phyloP scores from a whole-genome alignment of 768 basidiomycete species.

The Lentinula guzmanii region DNA sequence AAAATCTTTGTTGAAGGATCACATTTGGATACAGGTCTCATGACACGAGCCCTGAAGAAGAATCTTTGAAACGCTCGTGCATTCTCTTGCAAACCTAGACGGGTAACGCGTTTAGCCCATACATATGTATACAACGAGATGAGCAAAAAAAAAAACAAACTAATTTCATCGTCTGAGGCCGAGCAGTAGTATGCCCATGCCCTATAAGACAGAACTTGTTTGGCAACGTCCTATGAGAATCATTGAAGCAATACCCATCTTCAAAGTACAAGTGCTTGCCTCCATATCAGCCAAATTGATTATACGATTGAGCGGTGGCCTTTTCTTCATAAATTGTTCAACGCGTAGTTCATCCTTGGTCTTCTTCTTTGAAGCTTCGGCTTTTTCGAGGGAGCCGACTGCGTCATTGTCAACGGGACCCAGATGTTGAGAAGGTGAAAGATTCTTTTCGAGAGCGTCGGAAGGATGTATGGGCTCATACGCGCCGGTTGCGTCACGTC shows the following conservation, averaged over 20 bases:
- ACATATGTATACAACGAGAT: background rate
- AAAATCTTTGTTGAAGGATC: slow-evolving; percentile 73
- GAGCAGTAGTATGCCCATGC: slow-evolving; percentile 84
- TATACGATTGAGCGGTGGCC: slow-evolving; percentile 64
- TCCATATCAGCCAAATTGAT: slow-evolving; percentile 81
- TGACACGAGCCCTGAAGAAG: slow-evolving; percentile 83
- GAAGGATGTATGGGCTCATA: slow-evolving; percentile 85
- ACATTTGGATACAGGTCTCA: slow-evolving; percentile 57
- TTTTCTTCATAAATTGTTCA: slow-evolving; percentile 49
- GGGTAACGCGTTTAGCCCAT: slow-evolving; percentile 14
- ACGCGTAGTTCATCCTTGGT: slow-evolving; percentile 71
- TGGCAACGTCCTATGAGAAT: slow-evolving; percentile 55
- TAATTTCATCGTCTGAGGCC: slow-evolving; percentile 78
- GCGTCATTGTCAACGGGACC: slow-evolving; percentile 54
- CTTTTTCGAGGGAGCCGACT: slow-evolving; percentile 27
- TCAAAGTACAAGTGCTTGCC: slow-evolving; percentile 29
- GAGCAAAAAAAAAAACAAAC: slow-evolving; percentile 33
- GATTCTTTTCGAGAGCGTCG: slow-evolving; percentile 71
- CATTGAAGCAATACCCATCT: background rate
- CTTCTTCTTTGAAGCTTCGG: slow-evolving; percentile 37
- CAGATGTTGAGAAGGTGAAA: slow-evolving; percentile 66
- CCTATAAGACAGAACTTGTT: slow-evolving; percentile 63
- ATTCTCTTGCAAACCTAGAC: slow-evolving; percentile 54
- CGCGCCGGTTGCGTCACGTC: slow-evolving; percentile 70
- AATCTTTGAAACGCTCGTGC: slow-evolving; percentile 71